Evolutionary conservation across 2,329 filamentous ascomycete genomes (phyloP), one percentile per base, ranked within the genome.

Genomic region (Colletotrichum melonis): DNA sequence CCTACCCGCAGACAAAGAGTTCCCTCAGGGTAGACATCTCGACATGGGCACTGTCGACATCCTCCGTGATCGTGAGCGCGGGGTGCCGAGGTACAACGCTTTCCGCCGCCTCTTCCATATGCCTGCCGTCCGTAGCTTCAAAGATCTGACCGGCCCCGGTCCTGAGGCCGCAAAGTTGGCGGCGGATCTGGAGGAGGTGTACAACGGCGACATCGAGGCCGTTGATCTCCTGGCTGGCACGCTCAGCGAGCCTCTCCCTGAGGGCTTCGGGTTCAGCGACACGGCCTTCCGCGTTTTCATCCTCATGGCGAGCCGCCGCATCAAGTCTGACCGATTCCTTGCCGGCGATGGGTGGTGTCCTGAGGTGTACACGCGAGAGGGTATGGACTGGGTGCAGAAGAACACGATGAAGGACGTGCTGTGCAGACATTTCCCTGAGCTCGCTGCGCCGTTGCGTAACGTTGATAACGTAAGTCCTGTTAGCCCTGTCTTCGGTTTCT

Each of bases 1-100:
- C 19, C 82, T 81, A 16, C 63, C 63, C 1, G 63, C 30, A 22
- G 63, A 58, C 24, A 54, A 58, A 35, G 22, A 57, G 14, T 66
- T 66, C 1, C 85, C 85, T 0, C 84, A 87, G 64, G 83, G 83
- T 24, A 77, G 81, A 9, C 80, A 80, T 26, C 78, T 82, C 11
- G 85, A 87, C 74, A 76, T 87, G 72, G 85, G 82, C 22, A 86
- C 84, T 7, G 79, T 87, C 24, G 85, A 87, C 71, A 84, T 87
- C 67, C 78, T 87, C 1, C 81, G 85, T 2, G 84, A 87, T 73
- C 82, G 85, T 30, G 85, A 87, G 76, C 82, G 86, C 19, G 85
- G 85, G 26, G 83, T 87, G 3, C 85, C 85, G 0, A 80, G 85
- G 0, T 86, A 87, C 79, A 83, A 82, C 76, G 75, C 80, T 38